Base-by-base conservation (phyloP, 2,329 filamentous ascomycete species). In the Scedosporium dehoogii region DNA sequence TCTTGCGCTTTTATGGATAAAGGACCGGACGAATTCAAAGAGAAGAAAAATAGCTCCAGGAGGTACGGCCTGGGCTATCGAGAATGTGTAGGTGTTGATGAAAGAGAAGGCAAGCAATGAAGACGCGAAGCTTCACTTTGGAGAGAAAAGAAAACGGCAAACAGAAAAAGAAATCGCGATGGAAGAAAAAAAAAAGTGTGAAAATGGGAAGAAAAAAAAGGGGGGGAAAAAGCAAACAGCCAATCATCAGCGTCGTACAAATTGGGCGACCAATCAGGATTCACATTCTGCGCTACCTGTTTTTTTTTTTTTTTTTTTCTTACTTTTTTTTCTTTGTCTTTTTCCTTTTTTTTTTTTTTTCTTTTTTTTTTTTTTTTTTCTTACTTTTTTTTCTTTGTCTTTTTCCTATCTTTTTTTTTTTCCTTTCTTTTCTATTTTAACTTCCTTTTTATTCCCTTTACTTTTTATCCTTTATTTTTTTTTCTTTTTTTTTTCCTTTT, bases 111-210 rank as follows among this genome's bases (percentile, higher is more conserved):
- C 44, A 5, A 6, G 10, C 16, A n/a, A 29, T 12, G 48, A 16
- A 44, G 55, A 58, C 38, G 44, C 42, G 60, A 61, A 61, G 58
- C 55, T 21, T 6, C 18, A 33, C 58, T 10, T 51, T 12, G 42
- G n/a, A 33, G 59, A 44, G 23, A 51, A 25, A 46, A 56, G n/a
- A 60, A 60, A 58, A 59, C 21, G 58, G 56, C n/a, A 62, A 63
- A 63, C 62, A 63, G 53, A 58, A 61, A 61, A 61, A n/a, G 44
- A 23, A 58, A 14, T 21, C 42, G 55, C 42, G n/a, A 42, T 46
- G 21, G 38, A 46, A 60, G 29, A 63, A 23, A 58, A 60, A 58
- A 63, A 63, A 63, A 60, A 58, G 62, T 33, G 58, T n/a, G 29
- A 48, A 62, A 27, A 25, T 53, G 27, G 29, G 55, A 61, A 48